These are phyloP conservation scores for Monosporozyma unispora DNA, from an alignment of 805 yeast genomes.

Conservation along the genomic window DNA sequence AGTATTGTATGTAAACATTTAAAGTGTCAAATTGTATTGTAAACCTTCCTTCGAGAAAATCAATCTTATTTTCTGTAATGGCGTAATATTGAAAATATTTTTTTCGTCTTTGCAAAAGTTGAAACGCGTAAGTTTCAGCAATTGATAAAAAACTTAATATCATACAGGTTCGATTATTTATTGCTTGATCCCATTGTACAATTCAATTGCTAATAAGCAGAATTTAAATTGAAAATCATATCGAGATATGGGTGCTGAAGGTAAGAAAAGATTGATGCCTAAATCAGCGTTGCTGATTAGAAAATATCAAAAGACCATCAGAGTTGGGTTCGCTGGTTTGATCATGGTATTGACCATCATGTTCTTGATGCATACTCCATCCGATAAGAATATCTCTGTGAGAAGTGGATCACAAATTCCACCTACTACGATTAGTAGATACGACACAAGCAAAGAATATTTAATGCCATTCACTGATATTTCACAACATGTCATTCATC, in stretches of 20 bases:
- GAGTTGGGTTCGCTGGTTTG: constrained; percentile 19
- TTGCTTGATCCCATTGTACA: no score
- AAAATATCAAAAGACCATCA: constrained; percentile 22
- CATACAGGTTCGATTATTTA: no score
- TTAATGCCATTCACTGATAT: constrained; percentile 25
- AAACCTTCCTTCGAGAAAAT: not conserved
- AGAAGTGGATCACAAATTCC: not conserved
- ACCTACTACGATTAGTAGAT: constrained; percentile 1
- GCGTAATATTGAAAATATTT: not conserved
- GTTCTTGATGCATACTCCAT: constrained; percentile 8
- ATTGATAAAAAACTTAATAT: not conserved
- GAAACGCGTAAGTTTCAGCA: not conserved
- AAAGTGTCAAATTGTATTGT: no score
- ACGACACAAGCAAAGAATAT: constrained; percentile 7
- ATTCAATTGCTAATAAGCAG: no score
- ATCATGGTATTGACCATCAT: constrained; percentile 14
- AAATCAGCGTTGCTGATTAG: constrained; percentile 25
- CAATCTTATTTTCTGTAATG: not conserved
- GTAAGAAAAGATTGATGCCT: constrained; percentile 26
- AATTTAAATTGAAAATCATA: no score
- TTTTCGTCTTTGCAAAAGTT: not conserved
- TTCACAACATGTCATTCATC: constrained; percentile 24
- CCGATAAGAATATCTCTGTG: not conserved
- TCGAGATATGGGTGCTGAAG: constrained; percentile 6
- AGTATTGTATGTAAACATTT: no score